These are phyloP conservation scores for Drosera capensis DNA, from an alignment of 148 eudicot species.

Conservation along the genomic window DNA sequence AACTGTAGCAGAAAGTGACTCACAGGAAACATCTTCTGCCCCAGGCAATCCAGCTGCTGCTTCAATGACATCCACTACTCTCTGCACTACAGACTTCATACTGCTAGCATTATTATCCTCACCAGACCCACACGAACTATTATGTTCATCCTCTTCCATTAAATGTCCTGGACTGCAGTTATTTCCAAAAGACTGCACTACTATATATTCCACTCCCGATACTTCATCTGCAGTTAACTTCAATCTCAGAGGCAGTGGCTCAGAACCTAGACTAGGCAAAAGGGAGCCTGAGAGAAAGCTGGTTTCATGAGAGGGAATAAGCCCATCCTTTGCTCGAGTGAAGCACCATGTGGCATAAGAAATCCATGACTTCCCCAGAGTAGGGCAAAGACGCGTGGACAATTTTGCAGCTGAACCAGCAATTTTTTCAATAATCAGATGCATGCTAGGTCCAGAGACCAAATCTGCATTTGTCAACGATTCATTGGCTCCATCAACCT, in stretches of 20 bases:
- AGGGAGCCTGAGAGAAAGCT: constrained; percentile 37
- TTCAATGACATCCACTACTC: constrained; percentile 54
- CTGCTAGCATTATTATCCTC: constrained; percentile 16
- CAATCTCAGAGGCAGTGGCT: constrained; percentile 43
- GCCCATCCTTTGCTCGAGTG: constrained; percentile 51
- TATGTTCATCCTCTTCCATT: constrained; percentile 17
- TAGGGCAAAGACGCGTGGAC: constrained; percentile 70
- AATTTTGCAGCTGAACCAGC: constrained; percentile 55
- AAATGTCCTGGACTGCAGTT: constrained; percentile 11
- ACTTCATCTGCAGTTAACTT: constrained; percentile 56
- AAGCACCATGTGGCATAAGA: constrained; percentile 95
- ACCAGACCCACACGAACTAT: constrained; percentile 12
- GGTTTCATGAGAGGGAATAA: constrained; percentile 21
- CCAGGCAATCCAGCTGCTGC: constrained; percentile 76
- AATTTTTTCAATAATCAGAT: constrained; percentile 48
- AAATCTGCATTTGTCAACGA: constrained; percentile 13
- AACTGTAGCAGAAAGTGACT: constrained; percentile 39
- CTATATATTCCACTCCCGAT: constrained; percentile 30
- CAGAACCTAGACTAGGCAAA: constrained; percentile 41
- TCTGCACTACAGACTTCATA: constrained; percentile 30
- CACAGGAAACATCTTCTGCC: constrained; percentile 42
- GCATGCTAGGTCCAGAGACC: constrained; percentile 20
- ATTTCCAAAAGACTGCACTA: constrained; percentile 33
- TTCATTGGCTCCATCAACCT: constrained; percentile 16
- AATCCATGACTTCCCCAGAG: constrained; percentile 82